Base-by-base conservation (phyloP, 139 green algal species). In the Chlamydomonas schloesseri region DNA sequence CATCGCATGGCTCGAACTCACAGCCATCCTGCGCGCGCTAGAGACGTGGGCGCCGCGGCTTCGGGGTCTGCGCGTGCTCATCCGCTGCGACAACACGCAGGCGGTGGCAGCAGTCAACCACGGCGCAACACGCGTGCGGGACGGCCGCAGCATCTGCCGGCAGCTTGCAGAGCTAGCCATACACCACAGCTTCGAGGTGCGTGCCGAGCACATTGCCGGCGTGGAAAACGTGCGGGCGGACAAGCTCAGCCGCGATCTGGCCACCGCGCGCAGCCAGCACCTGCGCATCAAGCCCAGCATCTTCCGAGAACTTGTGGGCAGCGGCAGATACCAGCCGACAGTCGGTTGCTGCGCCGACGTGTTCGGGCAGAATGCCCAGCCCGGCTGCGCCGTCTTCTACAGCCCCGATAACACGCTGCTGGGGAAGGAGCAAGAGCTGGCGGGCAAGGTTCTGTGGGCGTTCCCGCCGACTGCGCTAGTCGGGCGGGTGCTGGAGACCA, bases 341-440 rank as follows among this genome's bases (percentile, higher is more conserved):
- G 58, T 82, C n/a, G 75, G 72, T 34, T 82, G 75, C 75, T 82
- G 75, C 75, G 71, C 58, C 58, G 58, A 71, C 57, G 57, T n/a
- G 50, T 18, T 37, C 13, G 75, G 75, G 2, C 21, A 10, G 1
- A 82, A 71, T 21, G 55, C 55, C 8, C 75, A 82, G 58, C 57
- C 75, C 0, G 75, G 75, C 10, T 82, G 57, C 33, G 60, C 29
- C 0, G 11, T 3, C 0, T 68, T 34, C 65, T 85, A 55, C n/a
- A 67, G 47, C 64, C 14, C 79, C 8, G 42, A 18, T 3, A 50
- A 53, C 18, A 68, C 79, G 20, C 65, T 85, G 28, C 5, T 76
- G 23, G 67, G 47, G 2, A 2, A 47, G 21, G 36, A 13, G 28
- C 18, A 2, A 46, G 24, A 2, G 31, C 64, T 85, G 65, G 79